Conservation (phyloP, 768 basidiomycete genomes). For the Pleurotus sapidus region DNA sequence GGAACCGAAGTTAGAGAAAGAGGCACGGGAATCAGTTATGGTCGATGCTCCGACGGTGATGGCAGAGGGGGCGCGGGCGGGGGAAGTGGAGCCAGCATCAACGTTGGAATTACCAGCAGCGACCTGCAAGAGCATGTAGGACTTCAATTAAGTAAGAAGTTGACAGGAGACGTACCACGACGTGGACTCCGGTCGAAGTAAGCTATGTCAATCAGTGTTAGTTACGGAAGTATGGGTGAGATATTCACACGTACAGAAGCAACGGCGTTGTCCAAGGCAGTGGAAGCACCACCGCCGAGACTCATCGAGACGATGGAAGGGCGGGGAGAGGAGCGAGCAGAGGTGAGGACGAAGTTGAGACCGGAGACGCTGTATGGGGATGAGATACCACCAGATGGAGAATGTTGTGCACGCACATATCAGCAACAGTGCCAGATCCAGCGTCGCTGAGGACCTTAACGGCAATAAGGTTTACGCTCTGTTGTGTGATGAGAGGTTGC, state of each 20-base stretch:
- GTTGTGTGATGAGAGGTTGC: not conserved
- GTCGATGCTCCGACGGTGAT: conserved; percentile 37
- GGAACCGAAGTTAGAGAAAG: conserved; percentile 41
- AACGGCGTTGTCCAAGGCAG: conserved; percentile 30
- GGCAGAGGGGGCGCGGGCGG: conserved; percentile 30
- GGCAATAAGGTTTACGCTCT: conserved; percentile 31
- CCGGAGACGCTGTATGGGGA: conserved; percentile 22
- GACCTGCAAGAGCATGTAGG: conserved; percentile 11
- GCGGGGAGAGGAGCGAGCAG: conserved; percentile 16
- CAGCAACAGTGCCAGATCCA: conserved; percentile 20
- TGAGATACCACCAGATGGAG: not conserved
- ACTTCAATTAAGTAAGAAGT: too few species aligned
- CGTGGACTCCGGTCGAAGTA: conserved; percentile 27
- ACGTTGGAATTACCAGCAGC: conserved; percentile 33
- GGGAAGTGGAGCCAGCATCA: conserved; percentile 29
- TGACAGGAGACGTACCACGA: conserved; percentile 18
- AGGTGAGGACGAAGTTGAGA: conserved; percentile 26
- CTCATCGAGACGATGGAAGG: conserved; percentile 35
- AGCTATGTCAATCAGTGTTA: conserved; percentile 15
- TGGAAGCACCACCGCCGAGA: conserved; percentile 26
- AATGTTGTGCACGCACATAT: conserved; percentile 19
- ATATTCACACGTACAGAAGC: conserved; percentile 12
- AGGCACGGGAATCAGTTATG: conserved; percentile 30
- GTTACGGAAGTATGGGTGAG: not conserved
- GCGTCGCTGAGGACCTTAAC: conserved; percentile 38